Evolutionary conservation across 2,329 filamentous ascomycete genomes (phyloP), one percentile per base, ranked within the genome.

Genomic region (Dothistroma pini): DNA sequence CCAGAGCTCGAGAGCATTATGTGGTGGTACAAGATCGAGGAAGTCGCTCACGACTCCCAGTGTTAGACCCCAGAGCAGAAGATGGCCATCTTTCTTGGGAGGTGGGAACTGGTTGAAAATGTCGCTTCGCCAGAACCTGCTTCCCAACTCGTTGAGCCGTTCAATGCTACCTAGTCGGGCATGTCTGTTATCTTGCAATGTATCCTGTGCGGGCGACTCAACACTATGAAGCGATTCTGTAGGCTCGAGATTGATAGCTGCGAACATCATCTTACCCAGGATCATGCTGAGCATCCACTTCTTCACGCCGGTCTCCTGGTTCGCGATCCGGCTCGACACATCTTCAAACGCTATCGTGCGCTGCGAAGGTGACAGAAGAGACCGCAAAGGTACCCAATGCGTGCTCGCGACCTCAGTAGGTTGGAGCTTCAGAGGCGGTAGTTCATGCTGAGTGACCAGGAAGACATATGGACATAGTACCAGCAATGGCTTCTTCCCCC

Each of bases 401-500:
- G 84, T 83, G 1, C 86, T 86, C 25, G 85, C 86, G 21, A 89
- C 86, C 75, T 90, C 87, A 34, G 83, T 83, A 4, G 86, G 86
- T 68, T 89, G 86, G n/a, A 89, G 77, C 51, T 79, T 80, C 44
- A 89, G 77, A 0, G 81, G 74, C 5, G 86, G 85, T 5, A 83
- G 77, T 25, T 80, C 76, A 31, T 82, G 81, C 19, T 79, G 79
- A 2, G 84, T 88, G 58, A 85, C 75, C 25, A 90, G 76, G 72
- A 87, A 89, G 49, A 89, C 79, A 71, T 86, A 89, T 0, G 87
- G 87, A 68, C 86, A 89, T 8, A 89, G 78, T 4, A 89, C 86
- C 85, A 89, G 88, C 25, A 89, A 75, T 9, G 85, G 86, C 65
- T 59, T 66, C 68, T 84, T 86, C 6, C 86, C 86, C 85, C 85